A percentile compares a stretch with the other conserved stretches of the same genome.
Evolutionary conservation across 345 rosid species (phyloP).

Genomic region (Ailanthus altissimus): DNA sequence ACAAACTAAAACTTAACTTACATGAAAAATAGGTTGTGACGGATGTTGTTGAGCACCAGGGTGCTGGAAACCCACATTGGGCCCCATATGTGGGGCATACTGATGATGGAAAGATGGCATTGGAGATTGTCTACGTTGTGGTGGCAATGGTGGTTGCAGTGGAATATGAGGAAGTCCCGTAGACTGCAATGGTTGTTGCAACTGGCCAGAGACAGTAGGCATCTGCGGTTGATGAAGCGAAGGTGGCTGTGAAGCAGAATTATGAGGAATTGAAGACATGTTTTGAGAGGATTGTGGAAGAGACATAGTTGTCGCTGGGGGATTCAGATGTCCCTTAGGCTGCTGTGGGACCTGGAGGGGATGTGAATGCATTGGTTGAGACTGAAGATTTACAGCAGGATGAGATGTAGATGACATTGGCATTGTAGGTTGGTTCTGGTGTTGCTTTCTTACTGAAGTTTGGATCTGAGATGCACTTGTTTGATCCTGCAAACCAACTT

Average conservation of each 20-base stretch:
- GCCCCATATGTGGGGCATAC: conserved; percentile 62
- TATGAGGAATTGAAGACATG: conserved; percentile 51
- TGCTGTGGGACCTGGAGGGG: conserved; percentile 55
- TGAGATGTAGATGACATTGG: conserved; percentile 47
- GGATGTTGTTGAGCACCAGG: conserved; percentile 69
- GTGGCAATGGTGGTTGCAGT: conserved; percentile 60
- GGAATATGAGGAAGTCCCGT: conserved; percentile 55
- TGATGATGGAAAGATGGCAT: conserved; percentile 63
- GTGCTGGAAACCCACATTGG: conserved; percentile 67
- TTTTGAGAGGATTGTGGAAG: conserved; percentile 62
- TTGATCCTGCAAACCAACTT: conserved; percentile 58
- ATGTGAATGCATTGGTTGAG: conserved; percentile 63
- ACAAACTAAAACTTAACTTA: conserved; percentile 42
- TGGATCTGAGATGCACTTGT: conserved; percentile 47
- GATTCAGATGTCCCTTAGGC: conserved; percentile 63
- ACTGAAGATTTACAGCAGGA: conserved; percentile 54
- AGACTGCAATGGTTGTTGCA: conserved; percentile 68
- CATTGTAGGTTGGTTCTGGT: conserved; percentile 48
- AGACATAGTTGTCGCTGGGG: conserved; percentile 45
- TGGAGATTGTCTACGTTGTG: conserved; percentile 55
- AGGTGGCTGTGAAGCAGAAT: conserved; percentile 56
- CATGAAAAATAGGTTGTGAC: conserved; percentile 76
- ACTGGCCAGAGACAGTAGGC: conserved; percentile 57
- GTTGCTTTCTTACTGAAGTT: conserved; percentile 59
- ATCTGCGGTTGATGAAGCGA: conserved; percentile 63